A percentile compares a stretch with the other conserved stretches of the same genome.
phyloP scores from a whole-genome alignment of 2,329 filamentous ascomycete species.

The Pyrenochaeta sp. region DNA sequence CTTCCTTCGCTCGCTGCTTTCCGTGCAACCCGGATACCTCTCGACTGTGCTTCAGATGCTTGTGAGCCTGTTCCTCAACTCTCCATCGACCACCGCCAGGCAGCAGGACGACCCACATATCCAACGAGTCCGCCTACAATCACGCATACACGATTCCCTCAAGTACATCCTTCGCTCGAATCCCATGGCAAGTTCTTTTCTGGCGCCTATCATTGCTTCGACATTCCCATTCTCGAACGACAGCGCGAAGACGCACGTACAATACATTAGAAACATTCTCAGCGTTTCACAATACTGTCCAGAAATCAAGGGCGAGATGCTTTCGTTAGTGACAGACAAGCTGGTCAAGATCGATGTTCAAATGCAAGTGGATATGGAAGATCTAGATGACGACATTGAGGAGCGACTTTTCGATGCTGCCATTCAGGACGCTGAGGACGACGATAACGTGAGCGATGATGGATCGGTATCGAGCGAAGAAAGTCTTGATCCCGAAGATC shows the following conservation, averaged over 20 bases:
- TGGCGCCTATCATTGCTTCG: constrained; percentile 70
- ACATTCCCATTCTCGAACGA: constrained; percentile 82
- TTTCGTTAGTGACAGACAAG: constrained; percentile 82
- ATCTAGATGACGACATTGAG: constrained; percentile 87
- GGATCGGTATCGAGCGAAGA: constrained; percentile 75
- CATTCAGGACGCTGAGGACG: constrained; percentile 52
- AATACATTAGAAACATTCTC: constrained; percentile 87
- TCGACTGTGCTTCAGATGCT: constrained; percentile 79
- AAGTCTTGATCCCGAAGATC: constrained; percentile 62
- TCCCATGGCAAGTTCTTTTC: constrained; percentile 75
- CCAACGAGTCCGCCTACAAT: constrained; percentile 69
- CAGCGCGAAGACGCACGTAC: constrained; percentile 77
- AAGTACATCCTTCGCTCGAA: constrained; percentile 80
- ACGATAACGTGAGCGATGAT: constrained; percentile 68
- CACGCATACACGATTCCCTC: constrained; percentile 77
- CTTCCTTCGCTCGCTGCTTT: constrained; percentile 71
- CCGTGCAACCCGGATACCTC: constrained; percentile 82
- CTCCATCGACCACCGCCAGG: constrained; percentile 62
- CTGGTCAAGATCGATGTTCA: constrained; percentile 95
- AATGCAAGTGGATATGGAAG: constrained; percentile 91
- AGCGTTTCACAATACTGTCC: constrained; percentile 79
- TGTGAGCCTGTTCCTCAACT: constrained; percentile 74
- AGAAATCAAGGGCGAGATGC: constrained; percentile 78
- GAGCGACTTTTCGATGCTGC: constrained; percentile 72
- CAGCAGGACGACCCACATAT: constrained; percentile 65